Evolutionary conservation across 441 rosid genomes (phyloP), one percentile per base, ranked within the genome.

Genomic region (Erysimum cheiri): DNA sequence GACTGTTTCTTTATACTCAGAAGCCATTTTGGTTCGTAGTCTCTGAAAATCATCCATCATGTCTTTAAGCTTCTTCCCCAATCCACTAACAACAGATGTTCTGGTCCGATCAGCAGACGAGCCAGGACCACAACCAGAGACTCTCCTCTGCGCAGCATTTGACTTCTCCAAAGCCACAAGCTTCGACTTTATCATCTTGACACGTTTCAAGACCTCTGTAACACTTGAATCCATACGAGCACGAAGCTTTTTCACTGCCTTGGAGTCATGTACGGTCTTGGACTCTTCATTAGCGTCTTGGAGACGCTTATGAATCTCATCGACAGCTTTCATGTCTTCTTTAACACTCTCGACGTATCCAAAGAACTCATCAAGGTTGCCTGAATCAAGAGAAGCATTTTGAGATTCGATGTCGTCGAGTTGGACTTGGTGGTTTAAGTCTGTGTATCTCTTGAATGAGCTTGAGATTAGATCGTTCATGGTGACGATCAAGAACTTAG

Each of bases 391-490:
- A 44, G 80, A 65, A 8, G 68, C 72, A 40, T 81, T 58, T 70
- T 78, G 46, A 8, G 80, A 58, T 60, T 85, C 89, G 6, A 81
- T 37, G 63, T 85, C 84, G 19, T 80, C 87, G 35, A 70, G 68
- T 39, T 62, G 19, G 32, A 72, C 80, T 59, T 78, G 84, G 15
- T 80, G 76, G 72, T 75, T 80, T 55, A 82, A 58, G 60, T 81
- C 85, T 13, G 84, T 75, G 78, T 85, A 83, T 35, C 68, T 80
- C 78, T 80, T 81, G 82, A 85, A 83, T 1, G 87, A 83, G 40
- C 78, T 81, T 24, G 89, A 83, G 67, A 83, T 78, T n/a, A 85
- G 80, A 44, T 83, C 89, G 62, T 85, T 83, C 87, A 83, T 83
- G 62, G 74, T 31, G 31, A 47, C 40, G 7, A 64, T 53, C 48